Evolutionary conservation across 805 yeast genomes (phyloP).

Genomic region (Cyberlindnera nakhonratchasimensis): DNA sequence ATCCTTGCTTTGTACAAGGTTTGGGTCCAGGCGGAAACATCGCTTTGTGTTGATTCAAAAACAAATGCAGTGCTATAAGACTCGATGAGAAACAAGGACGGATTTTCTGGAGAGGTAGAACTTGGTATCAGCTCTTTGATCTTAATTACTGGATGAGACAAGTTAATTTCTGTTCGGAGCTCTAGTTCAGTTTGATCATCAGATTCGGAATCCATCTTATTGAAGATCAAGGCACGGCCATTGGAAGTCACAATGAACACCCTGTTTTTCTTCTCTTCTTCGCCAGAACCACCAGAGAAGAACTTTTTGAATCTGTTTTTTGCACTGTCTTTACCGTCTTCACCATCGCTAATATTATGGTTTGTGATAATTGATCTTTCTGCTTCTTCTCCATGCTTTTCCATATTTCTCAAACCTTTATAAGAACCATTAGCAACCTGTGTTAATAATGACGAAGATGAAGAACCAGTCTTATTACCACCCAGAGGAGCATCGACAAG

Average conservation of each 20-base stretch:
- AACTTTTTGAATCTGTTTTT: conserved; percentile 25
- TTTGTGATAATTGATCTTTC: conserved; percentile 29
- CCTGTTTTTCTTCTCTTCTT: conserved; percentile 43
- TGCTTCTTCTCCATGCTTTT: conserved; percentile 28
- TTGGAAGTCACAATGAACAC: conserved; percentile 55
- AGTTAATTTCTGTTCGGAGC: conserved; percentile 50
- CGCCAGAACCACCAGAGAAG: conserved; percentile 18
- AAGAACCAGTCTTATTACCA: conserved; percentile 38
- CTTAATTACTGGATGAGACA: conserved; percentile 48
- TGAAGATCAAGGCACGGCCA: conserved; percentile 60
- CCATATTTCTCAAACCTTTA: conserved; percentile 38
- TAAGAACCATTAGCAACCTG: conserved; percentile 45
- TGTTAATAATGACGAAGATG: conserved; percentile 34
- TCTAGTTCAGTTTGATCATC: conserved; percentile 30
- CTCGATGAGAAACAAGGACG: conserved; percentile 50
- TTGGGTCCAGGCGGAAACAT: conserved; percentile 55
- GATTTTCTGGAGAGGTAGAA: conserved; percentile 29
- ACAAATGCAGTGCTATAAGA: conserved; percentile 53
- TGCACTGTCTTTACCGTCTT: conserved; percentile 13
- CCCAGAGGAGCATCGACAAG: conserved; percentile 57
- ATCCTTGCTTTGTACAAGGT: conserved; percentile 46
- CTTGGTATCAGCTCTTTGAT: conserved; percentile 56
- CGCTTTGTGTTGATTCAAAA: conserved; percentile 52
- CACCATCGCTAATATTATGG: conserved; percentile 17
- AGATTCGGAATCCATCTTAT: conserved; percentile 23